Base-by-base conservation (phyloP, 179 eudicot species). In the Amaranthus tricolor region DNA sequence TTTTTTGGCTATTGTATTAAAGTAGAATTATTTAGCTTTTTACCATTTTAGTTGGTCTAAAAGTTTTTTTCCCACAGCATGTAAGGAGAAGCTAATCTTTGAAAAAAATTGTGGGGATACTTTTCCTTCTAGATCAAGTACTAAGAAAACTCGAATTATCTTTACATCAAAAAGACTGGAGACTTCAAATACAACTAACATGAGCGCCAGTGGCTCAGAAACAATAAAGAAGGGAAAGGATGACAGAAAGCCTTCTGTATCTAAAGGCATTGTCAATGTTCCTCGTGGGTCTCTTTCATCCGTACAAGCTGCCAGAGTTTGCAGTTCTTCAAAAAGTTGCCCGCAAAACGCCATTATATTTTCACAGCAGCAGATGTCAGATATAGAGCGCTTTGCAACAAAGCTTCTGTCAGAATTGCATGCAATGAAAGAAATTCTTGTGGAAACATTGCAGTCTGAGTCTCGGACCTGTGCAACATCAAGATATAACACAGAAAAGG, bases 291-390 rank as follows among this genome's bases (percentile, higher is more conserved):
- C 89, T 54, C 87, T 83, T 47, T 63, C 76, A 0, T 74, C 81
- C 57, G 85, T 87, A 67, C 74, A 66, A 56, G 21, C 84, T 73
- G 79, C 78, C 62, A 84, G 84, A 47, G 83, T 83, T 16, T 83
- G 93, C 78, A 84, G 74, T 65, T 87, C 97, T 63, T 80, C 86
- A 68, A 82, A 84, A 74, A 84, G 77, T 62, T 87, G 89, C 82
- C 81, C 90, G 12, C 90, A 85, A 75, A 87, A 89, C 82, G 98
- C 96, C 78, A 82, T 91, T 71, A 82, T 80, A 71, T 95, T 95
- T 74, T 91, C 99, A 75, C 88, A 87, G 87, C 83, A 80, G 68
- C 99, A 93, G 83, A 86, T 95, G 91, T 85, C 85, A 52, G 98
- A 91, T 80, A 84, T 85, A 82, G 96, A 95, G 75, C 81, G 85